Evolutionary conservation across 2,329 filamentous ascomycete genomes (phyloP).

Genomic region (Aspergillus novofumigatus): DNA sequence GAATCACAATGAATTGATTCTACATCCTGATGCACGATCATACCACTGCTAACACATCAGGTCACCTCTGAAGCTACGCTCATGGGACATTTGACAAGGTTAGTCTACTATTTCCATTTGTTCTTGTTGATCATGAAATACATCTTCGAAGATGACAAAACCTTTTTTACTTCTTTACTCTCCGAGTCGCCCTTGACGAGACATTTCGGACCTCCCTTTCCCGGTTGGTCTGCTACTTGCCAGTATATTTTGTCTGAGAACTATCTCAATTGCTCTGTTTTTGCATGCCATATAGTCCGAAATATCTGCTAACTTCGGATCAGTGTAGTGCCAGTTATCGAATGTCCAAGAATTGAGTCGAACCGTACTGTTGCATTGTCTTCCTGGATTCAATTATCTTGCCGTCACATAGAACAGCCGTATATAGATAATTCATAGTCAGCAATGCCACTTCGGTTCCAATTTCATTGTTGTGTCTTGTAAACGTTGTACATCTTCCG

Average conservation of each 20-base stretch:
- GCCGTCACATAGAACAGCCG: background rate
- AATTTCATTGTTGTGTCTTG: background rate
- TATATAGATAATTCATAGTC: background rate
- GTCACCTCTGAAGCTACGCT: constrained; percentile 5
- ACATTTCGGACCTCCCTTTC: constrained; percentile 57
- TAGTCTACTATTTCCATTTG: constrained; percentile 15
- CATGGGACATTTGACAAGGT: constrained; percentile 13
- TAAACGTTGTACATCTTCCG: background rate
- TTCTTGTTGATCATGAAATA: constrained; percentile 5
- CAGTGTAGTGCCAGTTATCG: background rate
- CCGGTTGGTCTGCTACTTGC: constrained; percentile 66
- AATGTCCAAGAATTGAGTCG: background rate
- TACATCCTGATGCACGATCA: constrained; percentile 1
- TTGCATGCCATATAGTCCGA: background rate
- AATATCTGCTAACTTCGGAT: background rate
- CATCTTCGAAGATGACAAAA: constrained; percentile 55
- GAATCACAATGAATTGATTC: background rate
- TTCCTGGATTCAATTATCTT: background rate
- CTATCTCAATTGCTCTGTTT: constrained; percentile 5
- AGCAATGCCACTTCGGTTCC: background rate
- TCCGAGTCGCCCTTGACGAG: constrained; percentile 67
- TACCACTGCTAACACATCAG: constrained; percentile 15
- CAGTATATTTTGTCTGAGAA: constrained; percentile 66
- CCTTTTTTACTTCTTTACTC: constrained; percentile 59
- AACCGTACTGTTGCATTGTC: background rate